These are phyloP conservation scores for Peterozyma toletana DNA, from an alignment of 805 yeast genomes.

Conservation along the genomic window DNA sequence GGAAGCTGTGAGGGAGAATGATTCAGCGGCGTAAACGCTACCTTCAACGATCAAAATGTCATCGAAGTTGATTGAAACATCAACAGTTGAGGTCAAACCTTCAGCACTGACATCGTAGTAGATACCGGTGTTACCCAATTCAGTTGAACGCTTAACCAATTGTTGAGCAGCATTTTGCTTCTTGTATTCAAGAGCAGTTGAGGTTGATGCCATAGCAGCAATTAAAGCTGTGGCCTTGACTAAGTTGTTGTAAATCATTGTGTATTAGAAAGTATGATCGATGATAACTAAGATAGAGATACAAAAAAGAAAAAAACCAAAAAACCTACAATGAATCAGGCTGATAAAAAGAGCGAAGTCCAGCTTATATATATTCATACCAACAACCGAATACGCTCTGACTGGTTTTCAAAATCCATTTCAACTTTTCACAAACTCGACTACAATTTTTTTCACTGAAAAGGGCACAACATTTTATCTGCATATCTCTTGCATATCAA, in stretches of 20 bases:
- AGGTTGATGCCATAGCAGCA: slow-evolving; percentile 5
- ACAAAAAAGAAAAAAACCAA: too few relatives aligned
- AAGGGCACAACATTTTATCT: too few relatives aligned
- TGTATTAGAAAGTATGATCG: not conserved
- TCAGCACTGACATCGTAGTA: slow-evolving; percentile 3
- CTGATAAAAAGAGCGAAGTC: too few relatives aligned
- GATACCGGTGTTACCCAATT: slow-evolving; percentile 9
- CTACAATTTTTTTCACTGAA: too few relatives aligned
- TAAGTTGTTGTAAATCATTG: slow-evolving; percentile 5
- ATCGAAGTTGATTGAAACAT: slow-evolving; percentile 7
- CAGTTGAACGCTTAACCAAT: slow-evolving; percentile 7
- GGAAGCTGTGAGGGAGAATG: slow-evolving; percentile 1
- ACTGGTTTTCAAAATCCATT: too few relatives aligned
- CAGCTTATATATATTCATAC: too few relatives aligned
- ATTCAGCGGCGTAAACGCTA: slow-evolving; percentile 4
- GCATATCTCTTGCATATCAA: too few relatives aligned
- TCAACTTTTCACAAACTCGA: too few relatives aligned
- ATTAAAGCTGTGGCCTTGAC: slow-evolving; percentile 5
- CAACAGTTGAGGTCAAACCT: slow-evolving; percentile 4
- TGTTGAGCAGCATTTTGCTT: not conserved
- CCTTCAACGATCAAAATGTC: slow-evolving; percentile 7
- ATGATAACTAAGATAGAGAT: too few relatives aligned
- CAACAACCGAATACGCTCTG: too few relatives aligned
- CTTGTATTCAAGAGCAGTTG: slow-evolving; percentile 1
- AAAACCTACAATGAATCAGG: too few relatives aligned